Evolutionary conservation across 768 basidiomycete genomes (phyloP).

Genomic region (Leucocoprinus sp.): DNA sequence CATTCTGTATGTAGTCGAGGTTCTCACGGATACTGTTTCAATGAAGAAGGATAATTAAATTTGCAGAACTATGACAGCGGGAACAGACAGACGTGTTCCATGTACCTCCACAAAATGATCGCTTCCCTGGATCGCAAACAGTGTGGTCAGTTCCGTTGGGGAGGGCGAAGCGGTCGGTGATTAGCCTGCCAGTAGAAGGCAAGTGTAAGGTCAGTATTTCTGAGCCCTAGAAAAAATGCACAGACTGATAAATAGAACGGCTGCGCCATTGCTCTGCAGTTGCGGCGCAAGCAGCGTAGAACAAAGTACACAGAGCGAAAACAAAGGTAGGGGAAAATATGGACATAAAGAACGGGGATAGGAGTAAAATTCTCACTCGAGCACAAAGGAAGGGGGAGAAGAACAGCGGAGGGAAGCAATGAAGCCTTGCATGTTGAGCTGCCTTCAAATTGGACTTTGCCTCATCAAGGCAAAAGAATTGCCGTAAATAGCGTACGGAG

Average conservation of each 20-base stretch:
- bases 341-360: conserved; percentile 20
- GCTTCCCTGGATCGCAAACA: conserved; percentile 48
- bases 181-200: conserved; percentile 32
- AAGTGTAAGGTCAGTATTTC: not conserved
- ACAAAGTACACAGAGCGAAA: conserved; percentile 16
- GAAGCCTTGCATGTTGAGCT: not conserved
- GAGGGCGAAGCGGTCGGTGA: conserved; percentile 73
- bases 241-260: conserved; percentile 75
- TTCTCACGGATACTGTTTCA: conserved; percentile 49
- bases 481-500: not conserved
- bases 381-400: conserved; percentile 2
- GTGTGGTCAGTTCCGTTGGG: conserved; percentile 42
- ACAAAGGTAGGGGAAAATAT: conserved; percentile 15
- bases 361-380: conserved; percentile 11
- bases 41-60: not conserved
- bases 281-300: conserved; percentile 35
- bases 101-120: conserved; percentile 83
- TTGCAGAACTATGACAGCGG: not conserved
- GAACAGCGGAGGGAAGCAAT: not conserved
- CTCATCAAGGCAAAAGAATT: not conserved
- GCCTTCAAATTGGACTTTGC: not conserved
- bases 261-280: conserved; percentile 69
- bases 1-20: conserved; percentile 79
- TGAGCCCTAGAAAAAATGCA: not conserved
- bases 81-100: conserved; percentile 48